Percentiles rank a stretch among this genome's conserved stretches.
Evolutionary conservation across 2,329 filamentous ascomycete genomes (phyloP).

Genomic region (Blastomyces parvus): DNA sequence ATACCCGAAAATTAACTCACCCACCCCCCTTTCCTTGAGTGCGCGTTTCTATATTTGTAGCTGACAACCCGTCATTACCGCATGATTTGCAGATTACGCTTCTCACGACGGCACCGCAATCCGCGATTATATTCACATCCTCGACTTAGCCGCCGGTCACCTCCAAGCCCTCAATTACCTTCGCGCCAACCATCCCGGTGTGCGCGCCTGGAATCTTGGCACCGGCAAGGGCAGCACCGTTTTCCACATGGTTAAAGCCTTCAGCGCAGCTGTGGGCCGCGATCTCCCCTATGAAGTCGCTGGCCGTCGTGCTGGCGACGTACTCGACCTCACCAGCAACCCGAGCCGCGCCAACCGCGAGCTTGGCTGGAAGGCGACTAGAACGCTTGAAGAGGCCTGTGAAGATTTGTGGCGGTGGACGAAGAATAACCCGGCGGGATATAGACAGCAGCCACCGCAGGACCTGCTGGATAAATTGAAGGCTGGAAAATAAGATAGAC

Average conservation of each 20-base stretch:
- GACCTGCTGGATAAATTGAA: conserved; percentile 54
- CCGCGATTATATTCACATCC: conserved; percentile 95
- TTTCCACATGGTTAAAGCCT: conserved; percentile 94
- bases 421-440: conserved; percentile 90
- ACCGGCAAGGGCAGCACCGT: conserved; percentile 92
- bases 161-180: conserved; percentile 85
- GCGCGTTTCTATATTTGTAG: conserved; percentile 2
- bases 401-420: conserved; percentile 96
- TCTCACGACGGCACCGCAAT: conserved; percentile 89
- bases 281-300: conserved; percentile 81
- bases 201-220: conserved; percentile 93
- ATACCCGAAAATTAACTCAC: conserved; percentile 9
- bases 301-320: conserved; percentile 73
- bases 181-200: conserved; percentile 70
- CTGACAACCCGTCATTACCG: conserved; percentile 4
- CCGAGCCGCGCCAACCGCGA: conserved; percentile 78
- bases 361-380: conserved; percentile 83
- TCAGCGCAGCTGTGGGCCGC: conserved; percentile 74
- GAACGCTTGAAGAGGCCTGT: conserved; percentile 86
- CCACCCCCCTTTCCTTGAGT: not conserved
- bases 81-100: conserved; percentile 59
- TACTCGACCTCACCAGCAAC: conserved; percentile 90
- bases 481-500: conserved; percentile 5
- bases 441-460: conserved; percentile 80
- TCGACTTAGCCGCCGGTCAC: conserved; percentile 80